Base-by-base conservation (phyloP, 2,329 filamentous ascomycete species). In the Amylocarpus encephaloides region DNA sequence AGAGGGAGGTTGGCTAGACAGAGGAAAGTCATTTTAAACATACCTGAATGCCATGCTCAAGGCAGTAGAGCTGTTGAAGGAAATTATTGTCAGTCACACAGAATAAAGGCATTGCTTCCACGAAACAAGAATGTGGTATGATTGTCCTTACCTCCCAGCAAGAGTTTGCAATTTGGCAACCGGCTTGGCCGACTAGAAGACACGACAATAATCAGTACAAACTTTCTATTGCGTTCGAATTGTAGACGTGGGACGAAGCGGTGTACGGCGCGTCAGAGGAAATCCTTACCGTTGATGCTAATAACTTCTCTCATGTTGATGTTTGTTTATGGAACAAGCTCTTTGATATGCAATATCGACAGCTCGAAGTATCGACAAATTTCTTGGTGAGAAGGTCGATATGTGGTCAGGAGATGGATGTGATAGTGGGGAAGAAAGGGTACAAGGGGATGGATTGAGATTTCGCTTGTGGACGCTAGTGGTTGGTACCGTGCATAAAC, bases 91-190 rank as follows among this genome's bases (percentile, higher is more conserved):
- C 51, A 64, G 60, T 59, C 49, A 52, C 36, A 26, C 26, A 9
- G 22, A 41, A 47, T 19, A 19, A 19, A 32, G 6, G 40, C 11
- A 47, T 10, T 19, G n/a, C 22, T 4, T 30, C 45, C n/a, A 41
- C 29, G n/a, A 26, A 40, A 18, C 26, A 30, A 18, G 12, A 13
- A 30, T 15, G 15, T 9, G 6, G 36, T 15, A 18, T 26, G 35
- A 19, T 47, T 13, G 26, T 36, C 79, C 88, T 79, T 78, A 98
- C 93, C 90, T 98, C 93, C 93, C 93, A 98, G 85, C 93, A 97
- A 67, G 93, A 93, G 81, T 98, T 98, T 78, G 92, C 93, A 71
- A 98, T 98, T 75, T 98, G 93, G 85, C 93, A 97, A 86, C 93
- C 93, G 72, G 93, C 93, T 83, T 98, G 93, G 77, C 93, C 93